Evolutionary conservation across 768 basidiomycete species (phyloP).

Genomic region (Suillus subluteus): DNA sequence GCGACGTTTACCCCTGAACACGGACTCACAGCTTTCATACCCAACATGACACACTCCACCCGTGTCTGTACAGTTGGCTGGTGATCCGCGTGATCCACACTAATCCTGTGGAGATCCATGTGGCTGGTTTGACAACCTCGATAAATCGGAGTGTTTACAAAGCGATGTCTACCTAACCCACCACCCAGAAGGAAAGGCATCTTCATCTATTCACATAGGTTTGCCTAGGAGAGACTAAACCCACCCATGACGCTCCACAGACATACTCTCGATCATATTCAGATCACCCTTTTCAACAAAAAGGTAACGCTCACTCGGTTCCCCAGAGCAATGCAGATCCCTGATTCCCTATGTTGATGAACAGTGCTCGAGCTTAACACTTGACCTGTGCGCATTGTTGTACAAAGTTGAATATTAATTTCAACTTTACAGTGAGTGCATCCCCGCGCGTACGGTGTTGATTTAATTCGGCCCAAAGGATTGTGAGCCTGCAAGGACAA

Average conservation of each 20-base stretch:
- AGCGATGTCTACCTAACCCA: background rate
- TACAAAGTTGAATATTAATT: background rate
- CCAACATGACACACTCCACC: background rate
- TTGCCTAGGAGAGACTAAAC: background rate
- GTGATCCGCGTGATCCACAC: background rate
- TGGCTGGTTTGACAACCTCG: background rate
- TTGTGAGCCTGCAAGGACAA: background rate
- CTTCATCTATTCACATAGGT: too few species aligned
- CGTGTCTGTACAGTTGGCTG: too few species aligned
- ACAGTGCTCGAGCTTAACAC: background rate
- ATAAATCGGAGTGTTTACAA: background rate
- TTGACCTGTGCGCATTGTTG: background rate
- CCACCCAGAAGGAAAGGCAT: too few species aligned
- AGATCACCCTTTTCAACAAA: background rate
- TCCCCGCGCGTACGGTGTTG: background rate
- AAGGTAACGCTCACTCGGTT: background rate
- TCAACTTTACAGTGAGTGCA: constrained; percentile 1
- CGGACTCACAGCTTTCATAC: background rate
- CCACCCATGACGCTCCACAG: background rate
- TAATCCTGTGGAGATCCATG: background rate
- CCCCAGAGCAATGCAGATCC: background rate
- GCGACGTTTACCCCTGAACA: background rate
- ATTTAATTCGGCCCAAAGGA: background rate
- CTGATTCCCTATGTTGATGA: background rate
- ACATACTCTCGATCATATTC: background rate